phyloP scores from a whole-genome alignment of 2,329 filamentous ascomycete genomes.

The Anthostomella pinea region DNA sequence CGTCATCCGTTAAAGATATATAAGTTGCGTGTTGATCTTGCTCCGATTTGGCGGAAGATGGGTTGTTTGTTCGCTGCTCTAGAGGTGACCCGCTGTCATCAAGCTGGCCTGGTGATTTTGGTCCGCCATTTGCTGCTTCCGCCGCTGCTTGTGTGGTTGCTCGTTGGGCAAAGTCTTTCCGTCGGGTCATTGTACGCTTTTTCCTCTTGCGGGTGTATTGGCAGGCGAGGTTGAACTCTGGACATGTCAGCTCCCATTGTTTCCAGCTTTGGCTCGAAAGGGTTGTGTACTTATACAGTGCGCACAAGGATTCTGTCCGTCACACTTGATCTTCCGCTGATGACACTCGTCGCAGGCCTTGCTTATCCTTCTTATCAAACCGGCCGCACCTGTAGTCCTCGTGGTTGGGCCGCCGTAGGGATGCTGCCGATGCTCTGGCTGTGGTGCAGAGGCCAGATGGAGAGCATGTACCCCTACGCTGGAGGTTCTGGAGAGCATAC shows the following conservation, averaged over 20 bases:
- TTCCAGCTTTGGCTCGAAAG: slow-evolving; percentile 31
- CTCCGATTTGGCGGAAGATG: slow-evolving; percentile 34
- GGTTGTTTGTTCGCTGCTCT: slow-evolving; percentile 34
- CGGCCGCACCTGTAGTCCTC: slow-evolving; percentile 49
- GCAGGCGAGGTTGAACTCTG: slow-evolving; percentile 84
- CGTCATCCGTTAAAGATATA: slow-evolving; percentile 39
- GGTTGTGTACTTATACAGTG: slow-evolving; percentile 90
- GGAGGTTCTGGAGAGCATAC: slow-evolving; percentile 70
- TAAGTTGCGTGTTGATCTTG: slow-evolving; percentile 31
- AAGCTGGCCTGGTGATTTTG: slow-evolving; percentile 38
- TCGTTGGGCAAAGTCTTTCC: slow-evolving; percentile 79
- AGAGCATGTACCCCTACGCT: slow-evolving; percentile 49
- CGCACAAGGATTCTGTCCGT: slow-evolving; percentile 85
- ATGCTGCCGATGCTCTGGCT: slow-evolving; percentile 53
- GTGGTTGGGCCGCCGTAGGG: slow-evolving; percentile 46
- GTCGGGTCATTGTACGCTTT: slow-evolving; percentile 89
- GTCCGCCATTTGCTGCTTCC: slow-evolving; percentile 37
- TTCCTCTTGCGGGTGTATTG: slow-evolving; percentile 92
- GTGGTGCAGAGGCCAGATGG: slow-evolving; percentile 45
- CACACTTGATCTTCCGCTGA: slow-evolving; percentile 89
- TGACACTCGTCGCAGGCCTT: slow-evolving; percentile 96
- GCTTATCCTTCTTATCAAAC: slow-evolving; percentile 81
- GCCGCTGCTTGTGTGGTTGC: slow-evolving; percentile 60
- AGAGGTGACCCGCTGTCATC: slow-evolving; percentile 37
- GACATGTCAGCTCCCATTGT: slow-evolving; percentile 14